Conservation (phyloP, 257 asterid genomes). For the Solanum dulcamara region DNA sequence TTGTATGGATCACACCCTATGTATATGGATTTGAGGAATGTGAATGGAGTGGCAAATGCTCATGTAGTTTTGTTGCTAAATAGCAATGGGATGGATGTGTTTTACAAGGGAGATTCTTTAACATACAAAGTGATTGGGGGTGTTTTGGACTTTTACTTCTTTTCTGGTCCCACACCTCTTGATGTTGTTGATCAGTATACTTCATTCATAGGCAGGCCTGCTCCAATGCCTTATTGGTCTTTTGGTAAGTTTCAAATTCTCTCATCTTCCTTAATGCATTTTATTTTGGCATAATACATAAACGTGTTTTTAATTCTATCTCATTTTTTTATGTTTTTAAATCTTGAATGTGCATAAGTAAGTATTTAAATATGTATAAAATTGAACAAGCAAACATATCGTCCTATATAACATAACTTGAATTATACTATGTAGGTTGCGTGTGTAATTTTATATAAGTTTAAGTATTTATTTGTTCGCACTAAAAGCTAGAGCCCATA, state of each 20-base stretch:
- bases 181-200: constrained; percentile 19
- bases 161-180: constrained; percentile 12
- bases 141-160: constrained; percentile 14
- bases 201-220: constrained; percentile 16
- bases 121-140: constrained; percentile 25
- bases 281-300: too few relatives aligned
- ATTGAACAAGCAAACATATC: fast-evolving
- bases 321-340: too few relatives aligned
- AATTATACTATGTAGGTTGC: not conserved
- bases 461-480: not conserved
- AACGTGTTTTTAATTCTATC: too few relatives aligned
- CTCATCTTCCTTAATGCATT: not conserved
- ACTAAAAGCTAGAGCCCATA: fast-evolving
- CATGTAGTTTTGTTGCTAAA: constrained; percentile 18
- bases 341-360: too few relatives aligned
- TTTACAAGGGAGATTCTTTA: constrained; percentile 11
- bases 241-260: constrained; percentile 11
- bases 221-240: constrained; percentile 27
- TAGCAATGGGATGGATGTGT: constrained; percentile 24
- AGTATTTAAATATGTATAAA: too few relatives aligned
- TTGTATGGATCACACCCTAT: constrained; percentile 88
- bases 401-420: not conserved
- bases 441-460: too few relatives aligned
- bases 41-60: not conserved
- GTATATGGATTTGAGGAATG: constrained; percentile 23